These are phyloP conservation scores for Aspergillus asperescens DNA, from an alignment of 495 filamentous ascomycete genomes.

Conservation along the genomic window DNA sequence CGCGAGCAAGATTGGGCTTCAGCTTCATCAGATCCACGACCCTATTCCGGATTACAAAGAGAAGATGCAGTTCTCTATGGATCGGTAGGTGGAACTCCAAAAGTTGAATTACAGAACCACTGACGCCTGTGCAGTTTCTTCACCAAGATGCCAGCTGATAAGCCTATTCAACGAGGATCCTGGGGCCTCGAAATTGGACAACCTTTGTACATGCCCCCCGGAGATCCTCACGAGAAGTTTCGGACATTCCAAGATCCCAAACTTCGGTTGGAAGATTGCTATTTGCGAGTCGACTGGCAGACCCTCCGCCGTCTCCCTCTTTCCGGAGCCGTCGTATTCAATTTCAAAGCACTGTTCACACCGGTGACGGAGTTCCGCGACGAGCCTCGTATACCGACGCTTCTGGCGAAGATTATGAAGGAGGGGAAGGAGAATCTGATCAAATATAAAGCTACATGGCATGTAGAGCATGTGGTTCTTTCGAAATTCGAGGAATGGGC, in stretches of 20 bases:
- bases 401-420: conserved; percentile 61
- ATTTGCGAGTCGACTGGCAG: conserved; percentile 89
- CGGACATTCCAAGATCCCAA: conserved; percentile 52
- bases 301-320: conserved; percentile 78
- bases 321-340: conserved; percentile 72
- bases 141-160: conserved; percentile 65
- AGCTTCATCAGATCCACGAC: conserved; percentile 68
- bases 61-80: conserved; percentile 88
- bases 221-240: conserved; percentile 59
- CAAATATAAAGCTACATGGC: conserved; percentile 82
- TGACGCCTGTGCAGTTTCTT: conserved; percentile 57
- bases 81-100: conserved; percentile 48
- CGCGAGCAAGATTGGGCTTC: conserved; percentile 65
- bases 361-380: conserved; percentile 65
- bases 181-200: conserved; percentile 79
- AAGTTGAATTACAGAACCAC: background rate
- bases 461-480: conserved; percentile 70
- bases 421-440: conserved; percentile 72
- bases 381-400: conserved; percentile 67
- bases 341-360: conserved; percentile 89
- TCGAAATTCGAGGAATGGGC: conserved; percentile 63
- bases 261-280: conserved; percentile 54
- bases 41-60: conserved; percentile 84
- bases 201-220: conserved; percentile 73
- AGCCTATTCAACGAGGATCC: conserved; percentile 80